Conservation (phyloP, 768 basidiomycete genomes). For the Leccinellum luteum region DNA sequence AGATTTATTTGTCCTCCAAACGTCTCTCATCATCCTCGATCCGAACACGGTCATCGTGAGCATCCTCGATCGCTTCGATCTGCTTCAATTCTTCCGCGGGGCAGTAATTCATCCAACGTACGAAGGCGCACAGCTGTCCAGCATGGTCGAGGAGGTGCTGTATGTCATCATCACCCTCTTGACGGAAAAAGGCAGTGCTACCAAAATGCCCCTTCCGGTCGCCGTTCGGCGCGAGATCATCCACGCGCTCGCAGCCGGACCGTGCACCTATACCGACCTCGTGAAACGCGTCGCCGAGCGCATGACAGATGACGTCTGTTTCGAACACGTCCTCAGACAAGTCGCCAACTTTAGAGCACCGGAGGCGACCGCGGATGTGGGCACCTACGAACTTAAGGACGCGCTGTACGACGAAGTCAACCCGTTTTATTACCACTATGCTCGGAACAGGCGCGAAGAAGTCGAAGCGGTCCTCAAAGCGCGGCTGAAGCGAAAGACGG, state of each 20-base stretch:
- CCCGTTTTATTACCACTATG: slow-evolving; percentile 95
- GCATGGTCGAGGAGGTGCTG: slow-evolving; percentile 91
- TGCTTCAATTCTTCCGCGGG: slow-evolving; percentile 77
- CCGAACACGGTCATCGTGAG: slow-evolving; percentile 79
- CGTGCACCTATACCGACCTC: slow-evolving; percentile 87
- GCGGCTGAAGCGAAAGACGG: slow-evolving; percentile 63
- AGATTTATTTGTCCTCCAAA: slow-evolving; percentile 88
- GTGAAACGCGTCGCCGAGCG: slow-evolving; percentile 89
- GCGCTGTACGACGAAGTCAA: slow-evolving; percentile 85
- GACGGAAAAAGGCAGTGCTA: slow-evolving; percentile 76
- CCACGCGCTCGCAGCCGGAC: slow-evolving; percentile 85
- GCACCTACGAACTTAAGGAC: slow-evolving; percentile 86
- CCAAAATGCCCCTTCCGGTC: slow-evolving; percentile 57
- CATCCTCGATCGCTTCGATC: slow-evolving; percentile 87
- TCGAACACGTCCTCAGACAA: slow-evolving; percentile 73
- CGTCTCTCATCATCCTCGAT: slow-evolving; percentile 73
- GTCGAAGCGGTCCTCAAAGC: slow-evolving; percentile 74
- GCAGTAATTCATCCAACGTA: slow-evolving; percentile 52
- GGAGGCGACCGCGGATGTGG: slow-evolving; percentile 72
- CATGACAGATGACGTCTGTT: slow-evolving; percentile 77
- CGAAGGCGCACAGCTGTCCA: slow-evolving; percentile 66
- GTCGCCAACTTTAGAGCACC: slow-evolving; percentile 84
- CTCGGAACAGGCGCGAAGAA: slow-evolving; percentile 89
- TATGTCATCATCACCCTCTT: slow-evolving; percentile 85
- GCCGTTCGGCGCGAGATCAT: slow-evolving; percentile 83